Percentiles rank a stretch among this genome's conserved stretches.
These are phyloP conservation scores for Pythium folliculosum DNA, from an alignment of 352 stramenopile species.

Conservation along the genomic window DNA sequence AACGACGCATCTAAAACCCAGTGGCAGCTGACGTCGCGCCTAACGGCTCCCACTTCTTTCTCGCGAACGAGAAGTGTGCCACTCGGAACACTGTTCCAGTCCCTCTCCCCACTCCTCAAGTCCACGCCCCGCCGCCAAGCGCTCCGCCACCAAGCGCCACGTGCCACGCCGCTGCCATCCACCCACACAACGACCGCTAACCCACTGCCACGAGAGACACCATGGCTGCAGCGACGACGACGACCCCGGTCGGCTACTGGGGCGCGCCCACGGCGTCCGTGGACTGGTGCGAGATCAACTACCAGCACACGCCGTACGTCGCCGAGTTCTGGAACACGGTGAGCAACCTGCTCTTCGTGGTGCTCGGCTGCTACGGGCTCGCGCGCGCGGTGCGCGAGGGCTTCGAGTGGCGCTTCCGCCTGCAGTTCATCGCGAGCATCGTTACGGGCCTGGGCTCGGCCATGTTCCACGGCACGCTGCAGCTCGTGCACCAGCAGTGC, in stretches of 20 bases:
- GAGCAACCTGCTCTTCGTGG: conserved; percentile 79
- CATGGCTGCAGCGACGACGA: neutral
- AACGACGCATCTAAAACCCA: neutral
- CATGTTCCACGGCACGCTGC: conserved; percentile 87
- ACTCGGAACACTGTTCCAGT: neutral
- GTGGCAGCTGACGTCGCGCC: conserved; percentile 3
- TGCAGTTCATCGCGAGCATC: conserved; percentile 76
- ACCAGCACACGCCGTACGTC: conserved; percentile 75
- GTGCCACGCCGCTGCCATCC: too few species aligned
- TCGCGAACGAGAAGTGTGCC: neutral
- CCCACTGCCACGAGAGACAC: conserved; percentile 2
- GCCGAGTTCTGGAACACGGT: conserved; percentile 90
- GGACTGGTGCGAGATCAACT: conserved; percentile 89
- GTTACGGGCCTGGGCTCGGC: conserved; percentile 79
- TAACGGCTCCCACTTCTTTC: neutral
- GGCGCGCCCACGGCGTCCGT: conserved; percentile 73
- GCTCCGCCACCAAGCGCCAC: too few species aligned
- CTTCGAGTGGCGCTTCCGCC: conserved; percentile 77
- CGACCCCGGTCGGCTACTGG: conserved; percentile 48
- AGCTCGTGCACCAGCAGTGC: conserved; percentile 78
- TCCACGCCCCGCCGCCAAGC: neutral
- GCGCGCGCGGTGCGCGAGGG: conserved; percentile 58
- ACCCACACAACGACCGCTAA: too few species aligned
- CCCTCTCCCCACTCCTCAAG: neutral
- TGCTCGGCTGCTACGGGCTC: conserved; percentile 76